phyloP scores from a whole-genome alignment of 371 early-diverging fungal genomes.

The Mortierella sp. region DNA sequence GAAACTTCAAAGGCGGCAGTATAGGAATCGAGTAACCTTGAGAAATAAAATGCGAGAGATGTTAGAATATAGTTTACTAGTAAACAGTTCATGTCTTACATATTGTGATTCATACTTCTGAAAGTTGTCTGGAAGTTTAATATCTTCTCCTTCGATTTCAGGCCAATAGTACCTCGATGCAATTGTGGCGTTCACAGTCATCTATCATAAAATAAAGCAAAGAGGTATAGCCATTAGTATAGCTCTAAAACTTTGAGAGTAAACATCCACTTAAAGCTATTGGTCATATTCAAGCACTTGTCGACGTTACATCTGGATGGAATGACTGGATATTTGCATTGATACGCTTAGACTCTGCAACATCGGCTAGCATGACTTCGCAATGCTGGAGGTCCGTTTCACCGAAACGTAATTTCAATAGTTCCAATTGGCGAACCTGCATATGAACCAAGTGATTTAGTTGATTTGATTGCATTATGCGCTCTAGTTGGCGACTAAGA shows the following conservation, averaged over 20 bases:
- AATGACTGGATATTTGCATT: slow-evolving; percentile 55
- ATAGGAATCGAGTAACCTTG: slow-evolving; percentile 51
- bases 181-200: slow-evolving; percentile 57
- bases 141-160: slow-evolving; percentile 43
- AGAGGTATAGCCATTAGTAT: not conserved
- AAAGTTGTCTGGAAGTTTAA: slow-evolving; percentile 56
- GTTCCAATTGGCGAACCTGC: slow-evolving; percentile 66
- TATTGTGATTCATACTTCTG: slow-evolving; percentile 33
- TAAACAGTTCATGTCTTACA: not conserved
- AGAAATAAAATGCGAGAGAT: not conserved
- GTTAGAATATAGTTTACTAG: not conserved
- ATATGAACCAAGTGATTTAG: not conserved
- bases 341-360: slow-evolving; percentile 71
- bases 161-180: slow-evolving; percentile 75
- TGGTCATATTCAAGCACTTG: not conserved
- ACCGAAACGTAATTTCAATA: slow-evolving; percentile 75
- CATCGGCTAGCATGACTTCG: slow-evolving; percentile 78
- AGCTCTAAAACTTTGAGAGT: not conserved
- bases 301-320: slow-evolving; percentile 18
- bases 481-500: not conserved
- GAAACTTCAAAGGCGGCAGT: slow-evolving; percentile 49
- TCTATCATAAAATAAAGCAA: slow-evolving; percentile 8
- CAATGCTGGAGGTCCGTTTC: slow-evolving; percentile 63
- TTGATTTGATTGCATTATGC: not conserved
- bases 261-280: no score